Evolutionary conservation across 1,139 yeast species (phyloP).

Genomic region (Wickerhamiella pararugosa): DNA sequence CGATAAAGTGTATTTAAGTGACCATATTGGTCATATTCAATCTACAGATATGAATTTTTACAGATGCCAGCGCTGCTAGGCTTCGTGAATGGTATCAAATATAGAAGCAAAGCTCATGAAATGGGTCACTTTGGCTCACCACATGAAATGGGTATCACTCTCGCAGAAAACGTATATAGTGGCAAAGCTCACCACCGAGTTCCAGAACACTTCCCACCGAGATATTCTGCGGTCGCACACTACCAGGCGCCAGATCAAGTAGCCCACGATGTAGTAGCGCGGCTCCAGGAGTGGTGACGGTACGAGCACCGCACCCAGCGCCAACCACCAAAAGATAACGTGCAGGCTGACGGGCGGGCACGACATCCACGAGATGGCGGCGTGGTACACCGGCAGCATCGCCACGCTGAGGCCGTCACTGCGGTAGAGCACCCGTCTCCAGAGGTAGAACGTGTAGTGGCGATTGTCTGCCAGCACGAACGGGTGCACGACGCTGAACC

Average conservation of each 20-base stretch:
- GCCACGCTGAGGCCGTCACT: constrained; percentile 18
- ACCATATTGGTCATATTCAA: too few relatives aligned
- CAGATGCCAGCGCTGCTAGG: too few relatives aligned
- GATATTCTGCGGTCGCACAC: constrained; percentile 20
- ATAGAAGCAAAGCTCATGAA: too few relatives aligned
- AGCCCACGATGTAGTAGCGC: constrained; percentile 76
- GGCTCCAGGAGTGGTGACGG: constrained; percentile 94
- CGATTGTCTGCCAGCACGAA: constrained; percentile 88
- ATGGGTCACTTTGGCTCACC: too few relatives aligned
- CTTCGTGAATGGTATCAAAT: too few relatives aligned
- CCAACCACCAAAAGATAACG: constrained; percentile 33
- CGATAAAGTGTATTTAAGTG: too few relatives aligned
- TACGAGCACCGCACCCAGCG: constrained; percentile 46
- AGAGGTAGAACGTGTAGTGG: constrained; percentile 79
- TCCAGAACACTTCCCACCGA: constrained; percentile 1
- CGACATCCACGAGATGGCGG: constrained; percentile 34
- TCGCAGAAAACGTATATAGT: constrained; percentile 1
- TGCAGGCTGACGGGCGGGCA: constrained; percentile 7
- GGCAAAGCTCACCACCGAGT: not conserved
- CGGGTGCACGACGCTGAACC: constrained; percentile 70
- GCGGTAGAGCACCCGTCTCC: constrained; percentile 40
- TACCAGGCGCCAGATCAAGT: constrained; percentile 55
- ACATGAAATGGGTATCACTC: constrained; percentile 3
- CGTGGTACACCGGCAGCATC: constrained; percentile 55
- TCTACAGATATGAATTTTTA: too few relatives aligned